Conservation (phyloP, 2,329 filamentous ascomycete species). For the Emergomyces orientalis region DNA sequence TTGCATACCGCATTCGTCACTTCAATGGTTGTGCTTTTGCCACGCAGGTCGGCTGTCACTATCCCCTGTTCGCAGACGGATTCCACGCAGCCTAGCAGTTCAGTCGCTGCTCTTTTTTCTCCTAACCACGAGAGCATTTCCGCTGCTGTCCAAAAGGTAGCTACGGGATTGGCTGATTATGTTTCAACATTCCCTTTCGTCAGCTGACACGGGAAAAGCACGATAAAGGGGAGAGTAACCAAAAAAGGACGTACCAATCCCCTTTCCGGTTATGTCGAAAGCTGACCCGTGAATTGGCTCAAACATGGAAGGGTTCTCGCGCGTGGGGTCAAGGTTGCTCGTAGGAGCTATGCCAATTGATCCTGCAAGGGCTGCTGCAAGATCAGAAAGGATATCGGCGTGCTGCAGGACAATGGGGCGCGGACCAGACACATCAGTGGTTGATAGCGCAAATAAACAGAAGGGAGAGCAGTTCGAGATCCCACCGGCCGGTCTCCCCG, state of each 20-base stretch:
- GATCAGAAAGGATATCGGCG: slow-evolving; percentile 60
- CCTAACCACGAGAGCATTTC: slow-evolving; percentile 61
- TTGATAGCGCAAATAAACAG: neutral
- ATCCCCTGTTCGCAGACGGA: slow-evolving; percentile 48
- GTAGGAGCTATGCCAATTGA: slow-evolving; percentile 65
- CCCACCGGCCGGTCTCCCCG: neutral
- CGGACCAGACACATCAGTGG: neutral
- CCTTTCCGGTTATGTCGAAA: slow-evolving; percentile 56
- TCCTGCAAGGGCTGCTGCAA: slow-evolving; percentile 60
- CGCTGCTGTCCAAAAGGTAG: slow-evolving; percentile 59
- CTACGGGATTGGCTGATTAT: slow-evolving; percentile 49
- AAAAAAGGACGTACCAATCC: slow-evolving; percentile 29
- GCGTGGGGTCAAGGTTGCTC: slow-evolving; percentile 56
- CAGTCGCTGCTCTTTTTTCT: slow-evolving; percentile 47
- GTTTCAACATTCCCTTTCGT: neutral
- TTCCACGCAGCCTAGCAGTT: slow-evolving; percentile 52
- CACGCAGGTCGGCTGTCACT: slow-evolving; percentile 52
- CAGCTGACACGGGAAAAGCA: neutral
- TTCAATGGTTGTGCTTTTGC: slow-evolving; percentile 46
- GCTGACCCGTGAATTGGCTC: slow-evolving; percentile 57
- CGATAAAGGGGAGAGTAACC: neutral
- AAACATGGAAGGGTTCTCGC: slow-evolving; percentile 52
- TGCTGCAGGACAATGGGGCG: slow-evolving; percentile 24
- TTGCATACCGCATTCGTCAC: slow-evolving; percentile 50
- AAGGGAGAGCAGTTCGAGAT: neutral